These are phyloP conservation scores for Suillus subluteus DNA, from an alignment of 768 basidiomycete genomes.

Conservation along the genomic window DNA sequence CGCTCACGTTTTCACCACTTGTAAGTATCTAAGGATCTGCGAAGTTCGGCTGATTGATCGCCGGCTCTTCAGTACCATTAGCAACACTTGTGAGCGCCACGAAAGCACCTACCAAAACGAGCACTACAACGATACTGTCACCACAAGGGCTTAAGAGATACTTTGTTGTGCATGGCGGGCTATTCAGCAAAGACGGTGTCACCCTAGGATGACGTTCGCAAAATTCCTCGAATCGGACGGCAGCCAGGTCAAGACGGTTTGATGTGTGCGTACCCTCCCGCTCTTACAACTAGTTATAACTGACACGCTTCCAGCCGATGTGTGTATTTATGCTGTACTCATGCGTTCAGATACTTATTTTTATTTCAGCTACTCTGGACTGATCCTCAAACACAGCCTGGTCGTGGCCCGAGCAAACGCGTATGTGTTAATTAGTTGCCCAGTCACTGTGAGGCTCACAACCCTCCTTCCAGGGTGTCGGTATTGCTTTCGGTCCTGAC, in stretches of 20 bases:
- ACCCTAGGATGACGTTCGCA: constrained; percentile 91
- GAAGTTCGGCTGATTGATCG: constrained; percentile 10
- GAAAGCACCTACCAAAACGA: constrained; percentile 47
- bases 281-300: constrained; percentile 8
- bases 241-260: constrained; percentile 95
- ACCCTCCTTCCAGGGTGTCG: constrained; percentile 71
- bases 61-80: constrained; percentile 71
- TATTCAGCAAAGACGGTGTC: constrained; percentile 95
- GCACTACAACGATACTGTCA: constrained; percentile 68
- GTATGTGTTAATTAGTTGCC: constrained; percentile 45
- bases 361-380: constrained; percentile 83
- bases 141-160: constrained; percentile 84
- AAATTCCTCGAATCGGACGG: constrained; percentile 81
- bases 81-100: constrained; percentile 84
- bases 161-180: constrained; percentile 94
- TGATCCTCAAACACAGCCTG: constrained; percentile 87
- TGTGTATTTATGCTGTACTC: constrained; percentile 31
- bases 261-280: constrained; percentile 69
- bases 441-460: constrained; percentile 13
- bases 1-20: constrained; percentile 88
- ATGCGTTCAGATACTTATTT: constrained; percentile 11
- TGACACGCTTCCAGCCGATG: constrained; percentile 56
- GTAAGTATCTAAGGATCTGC: constrained; percentile 48
- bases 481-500: constrained; percentile 94
- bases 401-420: constrained; percentile 95